Evolutionary conservation across 495 filamentous ascomycete species (phyloP).

Genomic region (Cenococcum geophilum): DNA sequence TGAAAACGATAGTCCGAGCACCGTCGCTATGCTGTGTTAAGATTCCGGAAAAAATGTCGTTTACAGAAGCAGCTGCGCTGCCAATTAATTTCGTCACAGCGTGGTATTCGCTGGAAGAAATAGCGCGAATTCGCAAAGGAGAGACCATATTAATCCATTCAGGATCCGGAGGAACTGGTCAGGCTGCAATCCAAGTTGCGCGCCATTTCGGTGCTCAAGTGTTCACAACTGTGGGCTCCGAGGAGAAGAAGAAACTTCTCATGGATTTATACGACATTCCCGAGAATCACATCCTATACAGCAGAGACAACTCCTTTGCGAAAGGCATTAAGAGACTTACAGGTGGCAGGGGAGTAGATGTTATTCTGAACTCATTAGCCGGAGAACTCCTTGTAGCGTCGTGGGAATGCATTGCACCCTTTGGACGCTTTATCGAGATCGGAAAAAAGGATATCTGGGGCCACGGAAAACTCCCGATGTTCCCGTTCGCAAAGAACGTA

Average conservation of each 20-base stretch:
- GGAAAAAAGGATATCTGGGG: constrained; percentile 16
- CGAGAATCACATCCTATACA: not conserved
- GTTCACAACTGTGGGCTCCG: constrained; percentile 11
- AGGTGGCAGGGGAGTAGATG: constrained; percentile 9
- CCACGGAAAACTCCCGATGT: not conserved
- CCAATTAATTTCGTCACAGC: not conserved
- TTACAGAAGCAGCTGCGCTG: not conserved
- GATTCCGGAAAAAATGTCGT: not conserved
- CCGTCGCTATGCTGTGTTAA: not conserved
- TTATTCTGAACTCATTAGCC: constrained; percentile 6
- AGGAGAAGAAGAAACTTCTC: constrained; percentile 7
- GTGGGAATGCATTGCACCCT: not conserved
- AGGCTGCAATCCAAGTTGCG: constrained; percentile 16
- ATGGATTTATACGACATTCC: constrained; percentile 2
- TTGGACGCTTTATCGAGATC: constrained; percentile 20
- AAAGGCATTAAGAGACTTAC: constrained; percentile 8
- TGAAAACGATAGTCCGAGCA: not conserved
- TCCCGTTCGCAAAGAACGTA: constrained; percentile 1
- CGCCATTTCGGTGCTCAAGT: constrained; percentile 3
- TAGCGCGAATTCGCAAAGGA: constrained; percentile 8
- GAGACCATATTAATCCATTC: constrained; percentile 26
- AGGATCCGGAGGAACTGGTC: constrained; percentile 13
- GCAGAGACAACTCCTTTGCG: not conserved
- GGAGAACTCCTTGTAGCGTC: not conserved
- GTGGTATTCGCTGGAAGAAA: constrained; percentile 1